Evolutionary conservation across 352 stramenopile species (phyloP).

Genomic region (Phytophthora aleatoria): DNA sequence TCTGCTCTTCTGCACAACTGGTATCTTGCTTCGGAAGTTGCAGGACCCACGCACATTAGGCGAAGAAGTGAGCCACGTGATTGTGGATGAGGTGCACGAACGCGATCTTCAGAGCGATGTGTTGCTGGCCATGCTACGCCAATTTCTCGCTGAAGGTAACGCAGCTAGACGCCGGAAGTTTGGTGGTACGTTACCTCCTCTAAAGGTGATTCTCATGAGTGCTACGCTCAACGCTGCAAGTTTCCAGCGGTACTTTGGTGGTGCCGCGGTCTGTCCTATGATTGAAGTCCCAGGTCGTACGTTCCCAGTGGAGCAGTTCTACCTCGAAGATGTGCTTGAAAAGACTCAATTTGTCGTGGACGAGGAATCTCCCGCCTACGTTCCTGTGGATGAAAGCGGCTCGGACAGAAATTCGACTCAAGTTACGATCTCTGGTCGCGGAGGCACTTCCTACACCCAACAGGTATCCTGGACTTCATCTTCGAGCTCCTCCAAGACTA

Average conservation of each 20-base stretch:
- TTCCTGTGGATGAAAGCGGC: conserved; percentile 31
- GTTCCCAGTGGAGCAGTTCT: conserved; percentile 96
- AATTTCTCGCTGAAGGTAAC: conserved; percentile 70
- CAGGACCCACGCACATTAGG: conserved; percentile 81
- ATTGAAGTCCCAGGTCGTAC: conserved; percentile 93
- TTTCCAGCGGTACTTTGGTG: conserved; percentile 96
- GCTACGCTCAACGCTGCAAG: conserved; percentile 95
- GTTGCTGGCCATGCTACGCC: conserved; percentile 90
- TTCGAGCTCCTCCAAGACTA: conserved; percentile 23
- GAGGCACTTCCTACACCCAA: conserved; percentile 65
- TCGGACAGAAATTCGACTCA: conserved; percentile 48
- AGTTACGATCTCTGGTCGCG: conserved; percentile 65
- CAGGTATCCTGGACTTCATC: conserved; percentile 62
- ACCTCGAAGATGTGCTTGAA: conserved; percentile 94
- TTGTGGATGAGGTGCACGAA: conserved; percentile 99
- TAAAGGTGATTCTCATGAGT: conserved; percentile 98
- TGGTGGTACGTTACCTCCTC: conserved; percentile 44
- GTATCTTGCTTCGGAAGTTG: conserved; percentile 92
- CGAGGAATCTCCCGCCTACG: conserved; percentile 60
- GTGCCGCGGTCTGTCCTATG: conserved; percentile 81
- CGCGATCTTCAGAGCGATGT: conserved; percentile 93
- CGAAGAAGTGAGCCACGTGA: conserved; percentile 94
- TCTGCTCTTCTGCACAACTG: conserved; percentile 96
- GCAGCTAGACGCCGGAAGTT: conserved; percentile 33
- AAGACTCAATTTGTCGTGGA: conserved; percentile 86